Conservation (phyloP, 371 early-diverging fungal species). For the Rhizopus arrhizus region DNA sequence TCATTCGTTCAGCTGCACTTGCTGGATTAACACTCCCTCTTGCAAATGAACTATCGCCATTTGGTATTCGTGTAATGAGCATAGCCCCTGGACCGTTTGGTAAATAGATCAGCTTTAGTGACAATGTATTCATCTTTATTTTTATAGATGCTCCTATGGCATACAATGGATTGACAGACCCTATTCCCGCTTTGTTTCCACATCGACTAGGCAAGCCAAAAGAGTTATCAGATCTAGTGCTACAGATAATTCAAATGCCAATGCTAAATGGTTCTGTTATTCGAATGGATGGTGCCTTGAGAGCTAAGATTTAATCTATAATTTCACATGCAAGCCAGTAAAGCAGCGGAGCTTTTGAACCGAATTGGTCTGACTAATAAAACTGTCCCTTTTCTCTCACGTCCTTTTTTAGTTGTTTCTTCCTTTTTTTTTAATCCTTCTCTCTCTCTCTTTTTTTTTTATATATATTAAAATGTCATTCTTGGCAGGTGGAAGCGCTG, state of each 20-base stretch:
- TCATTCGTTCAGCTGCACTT: conserved; percentile 41
- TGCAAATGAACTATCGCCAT: conserved; percentile 57
- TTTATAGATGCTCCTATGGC: conserved; percentile 44
- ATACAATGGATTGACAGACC: neutral
- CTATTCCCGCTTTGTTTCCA: conserved; percentile 42
- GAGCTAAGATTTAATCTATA: conserved; percentile 7
- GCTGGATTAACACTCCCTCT: conserved; percentile 64
- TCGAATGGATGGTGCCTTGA: conserved; percentile 61
- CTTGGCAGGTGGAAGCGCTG: conserved; percentile 53
- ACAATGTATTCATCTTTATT: neutral
- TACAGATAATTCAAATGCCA: conserved; percentile 52
- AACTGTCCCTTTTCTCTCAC: neutral
- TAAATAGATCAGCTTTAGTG: conserved; percentile 12
- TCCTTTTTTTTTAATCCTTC: conserved; percentile 9
- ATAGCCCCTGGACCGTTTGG: conserved; percentile 66
- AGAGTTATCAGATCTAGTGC: conserved; percentile 60
- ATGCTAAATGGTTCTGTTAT: conserved; percentile 65
- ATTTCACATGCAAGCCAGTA: neutral
- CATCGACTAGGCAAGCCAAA: conserved; percentile 47
- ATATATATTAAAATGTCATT: conserved; percentile 27
- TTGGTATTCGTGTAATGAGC: conserved; percentile 60
- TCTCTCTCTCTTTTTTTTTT: conserved; percentile 4
- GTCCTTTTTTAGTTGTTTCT: neutral
- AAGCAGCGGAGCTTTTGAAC: neutral
- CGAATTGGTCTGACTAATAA: conserved; percentile 2